phyloP scores from a whole-genome alignment of 2,329 filamentous ascomycete genomes.

The Fusarium sp. region DNA sequence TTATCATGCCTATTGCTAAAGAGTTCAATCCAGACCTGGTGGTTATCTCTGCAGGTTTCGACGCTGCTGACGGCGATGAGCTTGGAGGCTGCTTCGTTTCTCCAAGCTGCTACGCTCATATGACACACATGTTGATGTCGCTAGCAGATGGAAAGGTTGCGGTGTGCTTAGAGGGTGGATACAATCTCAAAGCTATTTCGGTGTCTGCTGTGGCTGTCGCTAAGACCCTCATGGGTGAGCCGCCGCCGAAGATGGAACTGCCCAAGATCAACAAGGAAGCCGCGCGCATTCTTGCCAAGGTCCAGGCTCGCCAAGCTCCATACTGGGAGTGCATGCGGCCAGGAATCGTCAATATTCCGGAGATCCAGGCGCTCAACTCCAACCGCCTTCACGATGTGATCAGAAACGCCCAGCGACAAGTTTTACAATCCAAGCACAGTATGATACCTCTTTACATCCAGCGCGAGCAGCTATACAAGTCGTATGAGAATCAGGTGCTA shows the following conservation, averaged over 20 bases:
- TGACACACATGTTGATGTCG: conserved; percentile 99
- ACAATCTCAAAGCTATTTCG: conserved; percentile 94
- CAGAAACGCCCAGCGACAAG: conserved; percentile 80
- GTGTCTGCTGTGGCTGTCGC: conserved; percentile 93
- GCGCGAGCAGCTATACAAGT: conserved; percentile 78
- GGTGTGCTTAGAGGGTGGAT: conserved; percentile 95
- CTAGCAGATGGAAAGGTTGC: conserved; percentile 90
- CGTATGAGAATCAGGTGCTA: conserved; percentile 89
- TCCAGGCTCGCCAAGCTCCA: conserved; percentile 72
- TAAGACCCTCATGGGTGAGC: conserved; percentile 94
- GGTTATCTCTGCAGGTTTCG: conserved; percentile 95
- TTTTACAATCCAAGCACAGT: conserved; percentile 78
- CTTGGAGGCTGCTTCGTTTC: conserved; percentile 94
- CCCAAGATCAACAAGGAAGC: conserved; percentile 72
- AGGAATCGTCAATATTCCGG: conserved; percentile 69
- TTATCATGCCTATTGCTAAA: conserved; percentile 95
- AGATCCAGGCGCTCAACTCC: conserved; percentile 67
- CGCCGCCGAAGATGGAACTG: conserved; percentile 75
- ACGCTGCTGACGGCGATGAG: conserved; percentile 93
- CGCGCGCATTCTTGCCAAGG: conserved; percentile 68
- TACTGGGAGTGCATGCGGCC: conserved; percentile 94
- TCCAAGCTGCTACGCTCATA: conserved; percentile 93
- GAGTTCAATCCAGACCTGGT: conserved; percentile 96
- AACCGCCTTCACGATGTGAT: conserved; percentile 85
- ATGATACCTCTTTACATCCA: conserved; percentile 89